These are phyloP conservation scores for Talaromyces rugulosus DNA, from an alignment of 2,329 filamentous ascomycete species.

Conservation along the genomic window DNA sequence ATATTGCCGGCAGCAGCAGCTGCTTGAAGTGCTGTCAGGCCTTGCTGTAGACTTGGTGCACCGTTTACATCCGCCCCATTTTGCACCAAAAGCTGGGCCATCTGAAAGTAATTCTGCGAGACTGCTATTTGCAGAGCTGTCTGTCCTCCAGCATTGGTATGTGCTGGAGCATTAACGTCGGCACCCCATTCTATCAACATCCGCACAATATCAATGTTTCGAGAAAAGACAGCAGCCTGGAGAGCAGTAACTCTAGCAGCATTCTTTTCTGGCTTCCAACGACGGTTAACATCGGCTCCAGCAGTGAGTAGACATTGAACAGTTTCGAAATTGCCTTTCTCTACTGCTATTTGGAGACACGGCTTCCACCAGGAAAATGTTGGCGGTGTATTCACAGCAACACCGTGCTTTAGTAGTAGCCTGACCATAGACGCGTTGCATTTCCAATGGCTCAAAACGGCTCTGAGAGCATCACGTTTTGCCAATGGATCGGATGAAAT, in stretches of 20 bases:
- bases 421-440: constrained; percentile 26
- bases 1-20: constrained; percentile 13
- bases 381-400: constrained; percentile 8
- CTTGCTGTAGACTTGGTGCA: constrained; percentile 1
- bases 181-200: constrained; percentile 18
- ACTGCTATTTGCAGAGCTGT: constrained; percentile 18
- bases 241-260: constrained; percentile 14
- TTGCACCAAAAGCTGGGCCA: constrained; percentile 16
- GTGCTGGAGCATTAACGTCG: constrained; percentile 14
- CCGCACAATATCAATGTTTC: constrained; percentile 16
- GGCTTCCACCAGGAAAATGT: constrained; percentile 9
- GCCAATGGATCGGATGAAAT: constrained; percentile 5
- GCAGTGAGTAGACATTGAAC: constrained; percentile 16
- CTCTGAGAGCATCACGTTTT: constrained; percentile 8
- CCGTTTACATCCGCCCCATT: constrained; percentile 18
- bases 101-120: constrained; percentile 13
- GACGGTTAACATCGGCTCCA: constrained; percentile 17
- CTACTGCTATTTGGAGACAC: constrained; percentile 14
- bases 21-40: constrained; percentile 14
- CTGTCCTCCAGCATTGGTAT: constrained; percentile 4
- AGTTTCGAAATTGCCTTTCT: constrained; percentile 14
- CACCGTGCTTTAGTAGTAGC: constrained; percentile 25
- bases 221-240: constrained; percentile 13
- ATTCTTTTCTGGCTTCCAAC: constrained; percentile 1
- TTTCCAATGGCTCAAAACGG: constrained; percentile 2